Conservation (phyloP, 1,284 basidiomycete genomes). For the Volvariella surrecta region DNA sequence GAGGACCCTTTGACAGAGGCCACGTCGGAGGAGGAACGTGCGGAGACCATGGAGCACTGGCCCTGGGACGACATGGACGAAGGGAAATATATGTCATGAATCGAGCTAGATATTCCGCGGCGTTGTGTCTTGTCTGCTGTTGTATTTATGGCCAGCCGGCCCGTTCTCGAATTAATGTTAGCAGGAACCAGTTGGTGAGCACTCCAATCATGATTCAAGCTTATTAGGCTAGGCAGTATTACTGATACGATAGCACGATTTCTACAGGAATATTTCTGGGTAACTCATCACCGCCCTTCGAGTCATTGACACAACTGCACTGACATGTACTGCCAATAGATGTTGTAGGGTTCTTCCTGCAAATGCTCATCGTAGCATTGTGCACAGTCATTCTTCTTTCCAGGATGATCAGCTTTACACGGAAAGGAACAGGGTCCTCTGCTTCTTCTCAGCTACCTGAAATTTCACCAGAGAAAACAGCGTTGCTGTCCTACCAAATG, state of each 20-base stretch:
- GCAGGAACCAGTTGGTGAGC: constrained; percentile 1
- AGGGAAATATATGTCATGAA: constrained; percentile 26
- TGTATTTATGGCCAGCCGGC: constrained; percentile 5
- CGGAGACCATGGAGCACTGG: constrained; percentile 29
- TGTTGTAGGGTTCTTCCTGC: not conserved
- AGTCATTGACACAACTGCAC: not conserved
- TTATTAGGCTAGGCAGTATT: too few relatives aligned
- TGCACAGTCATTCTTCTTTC: not conserved
- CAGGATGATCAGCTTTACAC: not conserved
- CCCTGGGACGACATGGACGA: constrained; percentile 35
- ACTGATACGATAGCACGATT: not conserved
- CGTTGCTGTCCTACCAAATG: too few relatives aligned
- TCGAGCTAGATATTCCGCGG: constrained; percentile 8
- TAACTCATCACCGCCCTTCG: not conserved
- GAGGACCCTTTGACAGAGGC: constrained; percentile 19
- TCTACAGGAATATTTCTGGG: not conserved
- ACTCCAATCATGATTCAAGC: not conserved
- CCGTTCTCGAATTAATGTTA: not conserved
- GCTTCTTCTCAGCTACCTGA: too few relatives aligned
- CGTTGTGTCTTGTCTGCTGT: constrained; percentile 8
- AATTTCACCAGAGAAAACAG: too few relatives aligned
- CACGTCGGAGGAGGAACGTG: constrained; percentile 23
- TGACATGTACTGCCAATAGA: not conserved
- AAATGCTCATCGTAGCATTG: not conserved
- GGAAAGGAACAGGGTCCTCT: too few relatives aligned